Evolutionary conservation across 352 stramenopile genomes (phyloP), one percentile per base, ranked within the genome.

Genomic region (Proteromonas lacertae): DNA sequence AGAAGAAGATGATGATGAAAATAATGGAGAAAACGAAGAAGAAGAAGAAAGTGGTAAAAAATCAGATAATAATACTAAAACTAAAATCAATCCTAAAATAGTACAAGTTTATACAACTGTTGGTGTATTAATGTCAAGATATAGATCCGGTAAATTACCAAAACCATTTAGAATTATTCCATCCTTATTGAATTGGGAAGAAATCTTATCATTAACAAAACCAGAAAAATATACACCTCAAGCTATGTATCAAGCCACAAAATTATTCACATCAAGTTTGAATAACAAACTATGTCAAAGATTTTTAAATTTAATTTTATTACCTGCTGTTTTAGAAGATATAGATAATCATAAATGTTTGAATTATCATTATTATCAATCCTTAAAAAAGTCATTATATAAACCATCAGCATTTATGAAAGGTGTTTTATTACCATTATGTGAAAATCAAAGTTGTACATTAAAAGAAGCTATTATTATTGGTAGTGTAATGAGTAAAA

Each of bases 141-240:
- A 96, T 60, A 91, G 75, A 30, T 78, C 74, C 2, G 88, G 86
- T 32, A 96, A 96, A 52, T 57, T 99, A 28, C 86, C 88, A 4
- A 99, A 99, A 59, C 84, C 86, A 13, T 96, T 99, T 59, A 99
- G 97, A 60, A 87, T 99, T 24, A 90, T 99, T 42, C 88, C 88
- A 16, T 87, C 73, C 18, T 51, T 97, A 32, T 79, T 62, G 43
- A 93, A 96, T 56, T 99, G 88, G 88, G 88, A 99, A 45, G 5
- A 24, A 21, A 76, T 79, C 50, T 50, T 99, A 41, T 96, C 82
- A 62, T 61, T 97, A 29, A 96, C 86, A 18, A 66, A 61, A 38
- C 86, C 86, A 2, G 80, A 96, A 43, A 68, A 74, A 47, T 99
- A 84, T 84, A 93, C 83, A 7, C 78, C 80, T n/a, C 79, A 94